Evolutionary conservation across 2,329 filamentous ascomycete genomes (phyloP).

Genomic region (Plenodomus biglobosus): DNA sequence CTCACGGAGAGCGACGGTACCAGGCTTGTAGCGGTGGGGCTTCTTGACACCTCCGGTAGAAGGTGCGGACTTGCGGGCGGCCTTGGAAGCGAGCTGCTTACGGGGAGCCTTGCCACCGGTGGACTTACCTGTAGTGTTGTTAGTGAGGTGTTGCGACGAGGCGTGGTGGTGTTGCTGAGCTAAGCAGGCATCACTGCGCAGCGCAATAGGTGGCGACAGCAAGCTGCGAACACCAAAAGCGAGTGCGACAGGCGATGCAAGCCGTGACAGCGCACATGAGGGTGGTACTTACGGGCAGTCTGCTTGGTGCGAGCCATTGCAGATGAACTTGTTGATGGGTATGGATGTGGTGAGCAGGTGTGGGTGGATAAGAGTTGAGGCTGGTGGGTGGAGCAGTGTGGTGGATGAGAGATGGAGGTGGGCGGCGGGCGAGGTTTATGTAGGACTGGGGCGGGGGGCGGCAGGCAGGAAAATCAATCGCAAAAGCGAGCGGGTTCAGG

Average conservation of each 20-base stretch:
- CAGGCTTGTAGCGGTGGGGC: conserved; percentile 58
- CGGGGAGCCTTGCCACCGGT: conserved; percentile 72
- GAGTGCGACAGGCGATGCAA: conserved; percentile 22
- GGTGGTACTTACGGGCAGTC: conserved; percentile 55
- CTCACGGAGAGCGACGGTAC: conserved; percentile 83
- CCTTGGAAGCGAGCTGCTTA: conserved; percentile 99
- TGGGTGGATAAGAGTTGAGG: conserved; percentile 8
- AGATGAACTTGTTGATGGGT: conserved; percentile 24
- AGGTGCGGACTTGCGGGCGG: conserved; percentile 95
- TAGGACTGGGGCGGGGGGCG: conserved; percentile 38
- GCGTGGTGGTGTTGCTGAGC: neutral
- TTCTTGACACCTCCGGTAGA: conserved; percentile 76
- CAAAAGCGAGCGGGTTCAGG: conserved; percentile 27
- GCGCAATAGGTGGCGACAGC: conserved; percentile 13
- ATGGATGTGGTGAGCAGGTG: conserved; percentile 23
- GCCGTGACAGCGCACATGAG: conserved; percentile 14
- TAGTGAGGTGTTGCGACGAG: conserved; percentile 16
- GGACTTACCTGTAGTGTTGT: conserved; percentile 64
- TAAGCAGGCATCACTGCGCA: conserved; percentile 19
- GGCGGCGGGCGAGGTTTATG: conserved; percentile 44
- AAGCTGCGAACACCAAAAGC: conserved; percentile 13
- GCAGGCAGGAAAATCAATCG: conserved; percentile 42
- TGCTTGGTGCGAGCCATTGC: conserved; percentile 59
- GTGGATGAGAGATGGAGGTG: conserved; percentile 40
- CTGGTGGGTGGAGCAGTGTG: conserved; percentile 34